Evolutionary conservation across 306 rosid genomes (phyloP), one percentile per base, ranked within the genome.

Genomic region (Dalbergia cochinchinensis): DNA sequence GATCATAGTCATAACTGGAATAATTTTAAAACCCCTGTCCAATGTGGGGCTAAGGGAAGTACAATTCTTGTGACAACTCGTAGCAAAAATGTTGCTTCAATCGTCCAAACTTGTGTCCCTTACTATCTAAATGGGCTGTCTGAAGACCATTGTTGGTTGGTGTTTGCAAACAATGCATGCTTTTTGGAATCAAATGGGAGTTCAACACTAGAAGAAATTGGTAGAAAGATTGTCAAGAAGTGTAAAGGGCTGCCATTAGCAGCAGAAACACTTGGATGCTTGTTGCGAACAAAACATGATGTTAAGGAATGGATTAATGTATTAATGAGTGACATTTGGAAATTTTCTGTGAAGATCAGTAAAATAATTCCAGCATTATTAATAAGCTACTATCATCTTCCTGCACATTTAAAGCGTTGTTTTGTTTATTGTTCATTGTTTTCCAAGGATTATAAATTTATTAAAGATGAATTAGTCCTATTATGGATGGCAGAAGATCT

Each of bases 181-280:
- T 31, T 61, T 61, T 7, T 42, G 0, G 2, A 31, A 7, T 31
- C 66, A 26, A 31, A 11, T 3, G 72, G 55, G 0, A 16, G 11
- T 0, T 0, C 18, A 0, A 6, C 2, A 10, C 18, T 66, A 2
- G 35, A 42, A 7, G 41, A 13, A 2, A 34, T 63, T 2, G 69
- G 69, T 5, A 63, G 47, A 63, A 4, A 6, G 11, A 66, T 66
- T 42, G 72, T 66, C 1, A 3, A 20, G 5, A 83, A 74, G 45
- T 85, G 89, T 54, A 74, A 35, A 10, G 85, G 91, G 4, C 59
- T 84, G 18, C 91, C 91, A 16, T 81, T 80, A 50, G 87, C 81
- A 9, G 39, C 41, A 18, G 67, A 81, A 68, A 50, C 78, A 14
- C 66, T 85, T 11, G 86, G 87, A 31, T 31, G 85, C 16, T 37